A percentile compares a stretch with the other conserved stretches of the same genome.
These are phyloP conservation scores for Kingdonia uniflora DNA, from an alignment of 164 flowering plant genomes.

Conservation along the genomic window DNA sequence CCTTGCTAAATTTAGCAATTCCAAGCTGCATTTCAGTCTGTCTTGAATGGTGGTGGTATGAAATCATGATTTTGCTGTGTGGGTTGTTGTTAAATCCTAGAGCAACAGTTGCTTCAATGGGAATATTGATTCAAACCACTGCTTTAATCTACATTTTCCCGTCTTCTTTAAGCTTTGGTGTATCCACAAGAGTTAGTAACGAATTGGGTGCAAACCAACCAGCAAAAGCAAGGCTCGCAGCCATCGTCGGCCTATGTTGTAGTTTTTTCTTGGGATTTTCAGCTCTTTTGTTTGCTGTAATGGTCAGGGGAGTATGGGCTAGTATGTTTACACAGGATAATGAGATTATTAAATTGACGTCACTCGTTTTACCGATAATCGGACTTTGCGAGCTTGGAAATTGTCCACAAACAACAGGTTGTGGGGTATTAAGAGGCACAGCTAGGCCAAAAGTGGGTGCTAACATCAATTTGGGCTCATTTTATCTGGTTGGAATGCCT, in stretches of 20 bases:
- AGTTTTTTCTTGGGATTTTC: constrained; percentile 41
- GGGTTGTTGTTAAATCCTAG: constrained; percentile 51
- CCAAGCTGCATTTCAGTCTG: constrained; percentile 81
- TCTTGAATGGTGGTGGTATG: constrained; percentile 93
- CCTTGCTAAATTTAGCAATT: constrained; percentile 42
- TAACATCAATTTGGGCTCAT: constrained; percentile 55
- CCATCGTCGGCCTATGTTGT: constrained; percentile 30
- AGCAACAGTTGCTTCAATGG: constrained; percentile 80
- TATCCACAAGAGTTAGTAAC: constrained; percentile 66
- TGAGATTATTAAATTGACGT: constrained; percentile 44
- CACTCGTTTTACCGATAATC: constrained; percentile 61
- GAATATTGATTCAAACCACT: constrained; percentile 70
- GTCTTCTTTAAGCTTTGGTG: constrained; percentile 58
- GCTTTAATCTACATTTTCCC: constrained; percentile 74
- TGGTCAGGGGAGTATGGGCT: constrained; percentile 55
- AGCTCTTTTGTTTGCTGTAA: constrained; percentile 37
- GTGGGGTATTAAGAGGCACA: constrained; percentile 65
- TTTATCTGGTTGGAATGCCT: constrained; percentile 77
- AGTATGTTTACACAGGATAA: constrained; percentile 45
- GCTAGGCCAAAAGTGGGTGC: constrained; percentile 66
- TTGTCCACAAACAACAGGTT: constrained; percentile 70
- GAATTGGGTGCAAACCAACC: constrained; percentile 63
- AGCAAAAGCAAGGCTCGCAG: constrained; percentile 31
- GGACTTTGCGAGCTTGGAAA: constrained; percentile 81
- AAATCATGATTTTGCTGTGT: constrained; percentile 66